Base-by-base conservation (phyloP, 495 filamentous ascomycete species). In the Penicillium arizonense region DNA sequence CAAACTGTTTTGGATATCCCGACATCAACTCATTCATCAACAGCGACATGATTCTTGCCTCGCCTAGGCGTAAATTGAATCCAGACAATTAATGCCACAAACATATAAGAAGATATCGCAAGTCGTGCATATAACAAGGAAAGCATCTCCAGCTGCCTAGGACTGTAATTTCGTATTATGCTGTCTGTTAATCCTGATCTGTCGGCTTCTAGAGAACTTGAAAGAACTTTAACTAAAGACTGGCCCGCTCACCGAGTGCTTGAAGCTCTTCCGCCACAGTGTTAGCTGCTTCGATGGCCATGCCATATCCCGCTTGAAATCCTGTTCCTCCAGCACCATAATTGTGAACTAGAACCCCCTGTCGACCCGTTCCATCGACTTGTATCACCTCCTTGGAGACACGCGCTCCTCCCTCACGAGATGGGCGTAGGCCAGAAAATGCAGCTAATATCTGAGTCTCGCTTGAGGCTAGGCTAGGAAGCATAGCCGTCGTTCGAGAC, bases 251-350 rank as follows among this genome's bases (percentile, higher is more conserved):
- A 32, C 9, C 35, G 20, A 48, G 14, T 2, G 35, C 18, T 42
- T 24, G 12, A 9, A 47, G 44, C 16, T 45, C 50, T 21, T 26
- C 21, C 11, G 12, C 6, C 14, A 46, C 50, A 33, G 24, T 34
- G 4, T 47, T 4, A n/a, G 50, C 53, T 10, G 53, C 46, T 9
- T 55, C 53, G 10, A 49, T 21, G 1, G 62, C 59, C 59, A 65
- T 62, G n/a, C 62, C 62, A 33, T 63, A 59, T 21, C 62, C 62
- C 33, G 62, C 62, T 32, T 65, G 59, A 26, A 55, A 65, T 2
- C 62, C 62, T 4, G 62, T 60, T 30, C 59, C 56, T 23, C 62
- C 53, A 41, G 56, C 52, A 2, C 59, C 51, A 47, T 62, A 96
- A 28, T 63, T 65, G 43, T 65, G 62, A 10, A 65, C 58, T 30